Percentiles rank a stretch among this genome's conserved stretches.
These are phyloP conservation scores for Helichrysum umbraculigerum DNA, from an alignment of 129 eudicot species.

Conservation along the genomic window DNA sequence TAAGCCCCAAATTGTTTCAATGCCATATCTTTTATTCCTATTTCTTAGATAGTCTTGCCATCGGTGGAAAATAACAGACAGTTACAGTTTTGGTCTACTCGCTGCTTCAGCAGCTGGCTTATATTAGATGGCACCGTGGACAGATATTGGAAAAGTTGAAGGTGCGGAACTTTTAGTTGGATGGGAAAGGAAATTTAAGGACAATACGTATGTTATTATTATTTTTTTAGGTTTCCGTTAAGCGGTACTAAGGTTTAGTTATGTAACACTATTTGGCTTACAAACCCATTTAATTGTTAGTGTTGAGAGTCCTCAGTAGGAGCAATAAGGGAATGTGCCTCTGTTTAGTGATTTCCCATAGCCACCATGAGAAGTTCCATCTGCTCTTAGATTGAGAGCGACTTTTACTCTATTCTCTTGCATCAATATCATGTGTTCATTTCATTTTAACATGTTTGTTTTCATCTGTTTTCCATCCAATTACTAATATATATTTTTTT, in stretches of 20 bases:
- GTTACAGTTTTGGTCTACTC: constrained; percentile 7
- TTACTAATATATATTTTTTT: too few relatives aligned
- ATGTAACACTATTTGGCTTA: not conserved
- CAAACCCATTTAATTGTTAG: not conserved
- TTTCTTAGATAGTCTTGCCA: constrained; percentile 12
- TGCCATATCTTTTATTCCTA: constrained; percentile 6
- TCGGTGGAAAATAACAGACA: not conserved
- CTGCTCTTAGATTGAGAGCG: not conserved
- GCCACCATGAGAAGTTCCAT: not conserved
- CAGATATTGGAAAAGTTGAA: not conserved
- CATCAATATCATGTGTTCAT: not conserved
- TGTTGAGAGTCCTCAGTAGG: not conserved
- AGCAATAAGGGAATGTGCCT: not conserved
- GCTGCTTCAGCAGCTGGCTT: not conserved
- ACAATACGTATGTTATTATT: not conserved
- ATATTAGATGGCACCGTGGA: not conserved
- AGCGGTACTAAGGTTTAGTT: not conserved
- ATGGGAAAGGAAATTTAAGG: not conserved
- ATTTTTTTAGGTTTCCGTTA: not conserved
- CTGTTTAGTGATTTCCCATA: not conserved
- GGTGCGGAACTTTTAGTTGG: not conserved
- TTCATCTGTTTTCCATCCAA: not conserved
- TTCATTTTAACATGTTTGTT: not conserved
- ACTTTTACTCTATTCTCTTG: not conserved
- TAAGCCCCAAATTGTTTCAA: not conserved